phyloP scores from a whole-genome alignment of 2,329 filamentous ascomycete genomes.

The Fusarium sp. region DNA sequence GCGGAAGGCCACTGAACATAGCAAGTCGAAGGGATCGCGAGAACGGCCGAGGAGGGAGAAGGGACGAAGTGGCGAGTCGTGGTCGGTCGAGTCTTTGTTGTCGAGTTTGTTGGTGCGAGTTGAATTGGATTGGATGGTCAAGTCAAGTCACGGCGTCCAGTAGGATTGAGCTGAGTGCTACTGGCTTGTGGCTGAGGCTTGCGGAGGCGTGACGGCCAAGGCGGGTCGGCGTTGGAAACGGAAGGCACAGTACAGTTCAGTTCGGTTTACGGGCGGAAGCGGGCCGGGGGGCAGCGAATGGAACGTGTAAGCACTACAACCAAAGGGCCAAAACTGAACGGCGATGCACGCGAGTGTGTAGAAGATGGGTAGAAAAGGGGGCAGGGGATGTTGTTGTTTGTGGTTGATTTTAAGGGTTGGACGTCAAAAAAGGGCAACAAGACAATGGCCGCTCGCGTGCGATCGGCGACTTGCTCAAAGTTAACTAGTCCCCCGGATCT shows the following conservation, averaged over 20 bases:
- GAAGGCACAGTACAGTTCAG: conserved; percentile 9
- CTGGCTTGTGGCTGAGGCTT: conserved; percentile 37
- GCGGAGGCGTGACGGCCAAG: conserved; percentile 26
- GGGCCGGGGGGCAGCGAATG: neutral
- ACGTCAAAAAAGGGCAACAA: neutral
- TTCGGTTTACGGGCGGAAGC: neutral
- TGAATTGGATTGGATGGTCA: conserved; percentile 28
- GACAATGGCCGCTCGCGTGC: neutral
- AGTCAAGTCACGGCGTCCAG: conserved; percentile 5
- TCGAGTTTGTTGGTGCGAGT: conserved; percentile 1
- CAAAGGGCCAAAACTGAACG: conserved; percentile 3
- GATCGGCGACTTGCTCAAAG: conserved; percentile 18
- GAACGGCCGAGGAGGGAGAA: conserved; percentile 1
- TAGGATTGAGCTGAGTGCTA: conserved; percentile 10
- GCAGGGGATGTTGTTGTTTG: neutral
- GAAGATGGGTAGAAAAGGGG: neutral
- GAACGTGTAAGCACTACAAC: conserved; percentile 7
- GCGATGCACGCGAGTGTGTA: neutral
- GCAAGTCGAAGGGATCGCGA: conserved; percentile 33
- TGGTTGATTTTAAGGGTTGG: neutral
- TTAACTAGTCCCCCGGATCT: neutral
- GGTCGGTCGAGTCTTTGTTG: conserved; percentile 10
- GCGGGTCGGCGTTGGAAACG: conserved; percentile 23
- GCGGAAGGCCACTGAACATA: conserved; percentile 42
- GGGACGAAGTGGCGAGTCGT: conserved; percentile 12